phyloP scores from a whole-genome alignment of 176 grass and related monocot species.

The Hyparrhenia diplandra region DNA sequence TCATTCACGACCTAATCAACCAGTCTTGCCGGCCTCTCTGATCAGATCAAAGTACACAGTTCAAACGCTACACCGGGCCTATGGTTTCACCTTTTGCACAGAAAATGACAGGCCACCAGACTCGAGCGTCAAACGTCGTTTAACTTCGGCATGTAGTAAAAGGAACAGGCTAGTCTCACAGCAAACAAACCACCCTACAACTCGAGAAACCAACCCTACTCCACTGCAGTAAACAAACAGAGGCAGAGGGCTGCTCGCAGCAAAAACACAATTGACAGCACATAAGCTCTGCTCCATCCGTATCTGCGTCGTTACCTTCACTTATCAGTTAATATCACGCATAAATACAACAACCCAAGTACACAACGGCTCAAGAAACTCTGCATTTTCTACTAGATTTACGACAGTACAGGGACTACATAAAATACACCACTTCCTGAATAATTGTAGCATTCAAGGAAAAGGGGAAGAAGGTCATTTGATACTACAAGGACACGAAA shows the following conservation, averaged over 20 bases:
- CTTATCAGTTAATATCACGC: not conserved
- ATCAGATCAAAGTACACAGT: constrained; percentile 47
- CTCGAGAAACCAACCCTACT: not conserved
- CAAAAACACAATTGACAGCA: not conserved
- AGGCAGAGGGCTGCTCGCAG: not conserved
- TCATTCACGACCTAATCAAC: constrained; percentile 14
- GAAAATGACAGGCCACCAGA: too few relatives aligned
- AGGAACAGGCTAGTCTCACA: not conserved
- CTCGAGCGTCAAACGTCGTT: too few relatives aligned
- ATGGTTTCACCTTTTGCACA: not conserved
- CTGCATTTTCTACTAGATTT: constrained; percentile 21
- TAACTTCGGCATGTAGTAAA: too few relatives aligned
- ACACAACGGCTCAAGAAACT: not conserved
- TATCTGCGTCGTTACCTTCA: not conserved
- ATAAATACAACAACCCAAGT: not conserved
- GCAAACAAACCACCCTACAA: not conserved
- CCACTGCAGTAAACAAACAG: not conserved
- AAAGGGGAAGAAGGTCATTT: not conserved
- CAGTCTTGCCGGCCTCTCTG: not conserved
- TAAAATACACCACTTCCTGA: constrained; percentile 43
- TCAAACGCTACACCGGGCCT: not conserved
- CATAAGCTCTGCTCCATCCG: not conserved
- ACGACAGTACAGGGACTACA: constrained; percentile 41
- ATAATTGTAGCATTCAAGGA: not conserved
- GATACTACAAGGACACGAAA: constrained; percentile 50